A percentile compares a stretch with the other conserved stretches of the same genome.
Evolutionary conservation across 2,329 filamentous ascomycete species (phyloP).

Genomic region (Pseudopyrenochaeta lycopersici): DNA sequence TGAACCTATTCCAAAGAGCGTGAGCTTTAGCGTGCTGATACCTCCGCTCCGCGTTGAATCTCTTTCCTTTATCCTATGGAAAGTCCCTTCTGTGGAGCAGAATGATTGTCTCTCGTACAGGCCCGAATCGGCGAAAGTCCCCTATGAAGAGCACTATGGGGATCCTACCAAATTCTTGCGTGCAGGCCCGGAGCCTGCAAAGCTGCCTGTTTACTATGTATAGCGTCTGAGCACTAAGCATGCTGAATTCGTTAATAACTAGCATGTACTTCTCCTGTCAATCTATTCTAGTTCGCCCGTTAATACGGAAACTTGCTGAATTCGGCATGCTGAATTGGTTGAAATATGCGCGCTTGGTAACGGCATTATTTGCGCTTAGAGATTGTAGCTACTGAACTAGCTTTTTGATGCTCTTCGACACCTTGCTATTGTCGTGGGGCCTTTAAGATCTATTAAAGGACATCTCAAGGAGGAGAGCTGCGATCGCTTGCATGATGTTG

Average conservation of each 20-base stretch:
- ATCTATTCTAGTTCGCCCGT: slow-evolving; percentile 3
- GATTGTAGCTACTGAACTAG: too few relatives aligned
- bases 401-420: too few relatives aligned
- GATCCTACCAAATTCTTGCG: slow-evolving; percentile 4
- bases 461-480: too few relatives aligned
- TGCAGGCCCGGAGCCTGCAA: neutral
- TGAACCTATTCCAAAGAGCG: too few relatives aligned
- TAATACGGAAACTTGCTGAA: slow-evolving; percentile 1
- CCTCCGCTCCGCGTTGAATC: too few relatives aligned
- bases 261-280: slow-evolving; percentile 3
- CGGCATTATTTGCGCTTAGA: too few relatives aligned
- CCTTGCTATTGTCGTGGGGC: too few relatives aligned
- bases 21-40: too few relatives aligned
- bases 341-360: too few relatives aligned
- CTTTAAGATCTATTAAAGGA: too few relatives aligned
- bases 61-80: slow-evolving; percentile 2
- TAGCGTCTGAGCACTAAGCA: neutral
- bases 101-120: neutral
- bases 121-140: slow-evolving; percentile 2
- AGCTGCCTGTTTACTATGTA: neutral
- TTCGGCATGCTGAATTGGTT: neutral
- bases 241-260: slow-evolving; percentile 2
- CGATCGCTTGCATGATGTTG: too few relatives aligned
- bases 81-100: neutral
- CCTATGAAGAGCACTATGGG: slow-evolving; percentile 1